Conservation (phyloP, 2,329 filamentous ascomycete genomes). For the Endocalyx cinctus region DNA sequence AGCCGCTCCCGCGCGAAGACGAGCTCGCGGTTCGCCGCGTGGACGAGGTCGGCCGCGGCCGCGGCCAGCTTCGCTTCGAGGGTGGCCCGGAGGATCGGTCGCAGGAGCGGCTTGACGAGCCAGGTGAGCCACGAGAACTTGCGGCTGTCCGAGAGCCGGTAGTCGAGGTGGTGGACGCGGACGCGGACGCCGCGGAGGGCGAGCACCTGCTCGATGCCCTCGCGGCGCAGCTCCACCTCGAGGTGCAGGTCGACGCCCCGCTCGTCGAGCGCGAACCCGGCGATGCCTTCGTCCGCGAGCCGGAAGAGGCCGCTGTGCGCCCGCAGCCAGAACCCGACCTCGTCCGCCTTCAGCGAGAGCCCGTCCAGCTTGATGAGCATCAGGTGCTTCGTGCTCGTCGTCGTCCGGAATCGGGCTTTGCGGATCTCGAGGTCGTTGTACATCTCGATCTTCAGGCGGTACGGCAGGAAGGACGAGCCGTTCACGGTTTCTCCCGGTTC, state of each 20-base stretch:
- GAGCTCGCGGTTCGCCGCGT: constrained; percentile 76
- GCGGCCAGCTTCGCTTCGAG: constrained; percentile 73
- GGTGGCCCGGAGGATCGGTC: constrained; percentile 69
- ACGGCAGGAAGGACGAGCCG: constrained; percentile 82
- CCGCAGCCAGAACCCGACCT: constrained; percentile 86
- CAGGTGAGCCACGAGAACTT: constrained; percentile 75
- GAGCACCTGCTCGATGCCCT: constrained; percentile 75
- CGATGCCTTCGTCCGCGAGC: constrained; percentile 77
- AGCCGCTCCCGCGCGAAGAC: constrained; percentile 82
- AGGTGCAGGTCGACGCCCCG: constrained; percentile 82
- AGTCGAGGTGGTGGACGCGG: constrained; percentile 81
- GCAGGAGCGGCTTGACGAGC: constrained; percentile 78
- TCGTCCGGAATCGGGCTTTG: constrained; percentile 68
- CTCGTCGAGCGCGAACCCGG: constrained; percentile 79
- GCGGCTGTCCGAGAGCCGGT: constrained; percentile 67
- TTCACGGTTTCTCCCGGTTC: constrained; percentile 84
- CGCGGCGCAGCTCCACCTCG: constrained; percentile 77
- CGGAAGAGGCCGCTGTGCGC: constrained; percentile 71
- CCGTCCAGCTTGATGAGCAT: constrained; percentile 78
- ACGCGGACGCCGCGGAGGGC: constrained; percentile 72
- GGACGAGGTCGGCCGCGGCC: constrained; percentile 65
- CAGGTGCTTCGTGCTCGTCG: constrained; percentile 61
- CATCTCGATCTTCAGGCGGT: constrained; percentile 73
- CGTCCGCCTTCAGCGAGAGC: constrained; percentile 76
- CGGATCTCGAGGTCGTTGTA: constrained; percentile 83